These are phyloP conservation scores for Galerina marginata DNA, from an alignment of 768 basidiomycete species.

Conservation along the genomic window DNA sequence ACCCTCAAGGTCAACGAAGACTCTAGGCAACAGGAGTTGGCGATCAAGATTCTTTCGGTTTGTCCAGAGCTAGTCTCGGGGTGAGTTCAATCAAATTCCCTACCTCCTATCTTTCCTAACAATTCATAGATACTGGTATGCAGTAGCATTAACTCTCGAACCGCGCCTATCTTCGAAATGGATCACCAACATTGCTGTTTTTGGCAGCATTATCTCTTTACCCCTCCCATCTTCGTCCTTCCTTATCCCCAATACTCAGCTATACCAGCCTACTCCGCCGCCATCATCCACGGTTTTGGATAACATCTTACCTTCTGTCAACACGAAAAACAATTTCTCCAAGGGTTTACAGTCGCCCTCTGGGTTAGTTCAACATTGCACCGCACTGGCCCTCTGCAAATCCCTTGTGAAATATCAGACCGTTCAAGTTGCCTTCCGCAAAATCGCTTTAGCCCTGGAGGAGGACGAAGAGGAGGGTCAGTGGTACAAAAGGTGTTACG, in stretches of 20 bases:
- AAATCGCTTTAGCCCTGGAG: constrained; percentile 58
- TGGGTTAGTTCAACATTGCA: constrained; percentile 84
- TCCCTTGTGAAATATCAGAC: constrained; percentile 73
- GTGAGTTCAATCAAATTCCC: constrained; percentile 41
- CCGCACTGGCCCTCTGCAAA: constrained; percentile 77
- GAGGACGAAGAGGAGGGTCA: constrained; percentile 68
- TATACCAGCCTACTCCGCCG: constrained; percentile 78
- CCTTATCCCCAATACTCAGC: constrained; percentile 48
- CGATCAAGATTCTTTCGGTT: constrained; percentile 75
- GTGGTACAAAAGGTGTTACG: constrained; percentile 69
- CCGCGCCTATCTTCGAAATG: constrained; percentile 89
- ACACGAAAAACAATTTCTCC: constrained; percentile 75
- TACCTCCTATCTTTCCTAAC: constrained; percentile 5
- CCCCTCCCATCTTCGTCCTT: constrained; percentile 73
- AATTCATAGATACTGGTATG: constrained; percentile 70
- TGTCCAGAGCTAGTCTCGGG: constrained; percentile 88
- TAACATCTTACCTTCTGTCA: constrained; percentile 79
- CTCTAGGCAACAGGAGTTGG: constrained; percentile 81
- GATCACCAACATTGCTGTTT: constrained; percentile 88
- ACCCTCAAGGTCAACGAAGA: constrained; percentile 90
- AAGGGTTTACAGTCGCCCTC: constrained; percentile 80
- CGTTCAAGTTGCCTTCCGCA: constrained; percentile 54
- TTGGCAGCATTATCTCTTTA: constrained; percentile 78
- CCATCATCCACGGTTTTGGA: constrained; percentile 72
- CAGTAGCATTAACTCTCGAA: constrained; percentile 74